Conservation (phyloP, 2,329 filamentous ascomycete species). For the Cyphellophora attinorum region DNA sequence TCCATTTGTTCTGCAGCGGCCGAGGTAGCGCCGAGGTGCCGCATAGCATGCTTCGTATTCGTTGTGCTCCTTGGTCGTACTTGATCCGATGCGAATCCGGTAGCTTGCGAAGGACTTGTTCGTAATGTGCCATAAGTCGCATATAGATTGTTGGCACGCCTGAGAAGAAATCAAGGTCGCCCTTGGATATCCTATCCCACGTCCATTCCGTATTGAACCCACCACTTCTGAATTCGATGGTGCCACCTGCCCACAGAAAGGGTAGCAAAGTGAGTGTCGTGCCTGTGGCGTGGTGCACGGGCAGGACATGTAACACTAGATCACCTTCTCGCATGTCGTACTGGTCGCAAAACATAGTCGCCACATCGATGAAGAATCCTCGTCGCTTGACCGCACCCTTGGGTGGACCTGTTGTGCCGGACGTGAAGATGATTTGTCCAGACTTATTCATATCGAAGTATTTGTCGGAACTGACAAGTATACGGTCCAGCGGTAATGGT, state of each 20-base stretch:
- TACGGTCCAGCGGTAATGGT: constrained; percentile 10
- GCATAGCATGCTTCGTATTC: constrained; percentile 11
- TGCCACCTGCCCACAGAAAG: constrained; percentile 28
- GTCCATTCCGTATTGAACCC: constrained; percentile 24
- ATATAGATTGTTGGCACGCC: constrained; percentile 32
- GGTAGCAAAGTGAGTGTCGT: constrained; percentile 20
- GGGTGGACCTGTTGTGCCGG: constrained; percentile 46
- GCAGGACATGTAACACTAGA: constrained; percentile 25
- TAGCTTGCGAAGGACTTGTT: constrained; percentile 9
- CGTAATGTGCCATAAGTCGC: constrained; percentile 24
- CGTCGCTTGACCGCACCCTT: constrained; percentile 44
- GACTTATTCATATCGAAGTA: constrained; percentile 21
- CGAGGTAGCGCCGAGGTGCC: constrained; percentile 37
- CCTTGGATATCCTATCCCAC: constrained; percentile 26
- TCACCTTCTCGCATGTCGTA: constrained; percentile 20
- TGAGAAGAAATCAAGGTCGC: constrained; percentile 25
- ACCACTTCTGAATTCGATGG: constrained; percentile 30
- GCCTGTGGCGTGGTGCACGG: constrained; percentile 22
- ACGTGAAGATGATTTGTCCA: constrained; percentile 51
- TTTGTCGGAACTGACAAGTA: constrained; percentile 18
- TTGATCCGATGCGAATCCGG: constrained; percentile 13
- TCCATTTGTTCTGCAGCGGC: constrained; percentile 41
- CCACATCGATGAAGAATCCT: constrained; percentile 12
- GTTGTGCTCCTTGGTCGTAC: constrained; percentile 32
- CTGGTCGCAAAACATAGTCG: constrained; percentile 13